Evolutionary conservation across 129 eudicot genomes (phyloP).

Genomic region (Flaveria trinervia): DNA sequence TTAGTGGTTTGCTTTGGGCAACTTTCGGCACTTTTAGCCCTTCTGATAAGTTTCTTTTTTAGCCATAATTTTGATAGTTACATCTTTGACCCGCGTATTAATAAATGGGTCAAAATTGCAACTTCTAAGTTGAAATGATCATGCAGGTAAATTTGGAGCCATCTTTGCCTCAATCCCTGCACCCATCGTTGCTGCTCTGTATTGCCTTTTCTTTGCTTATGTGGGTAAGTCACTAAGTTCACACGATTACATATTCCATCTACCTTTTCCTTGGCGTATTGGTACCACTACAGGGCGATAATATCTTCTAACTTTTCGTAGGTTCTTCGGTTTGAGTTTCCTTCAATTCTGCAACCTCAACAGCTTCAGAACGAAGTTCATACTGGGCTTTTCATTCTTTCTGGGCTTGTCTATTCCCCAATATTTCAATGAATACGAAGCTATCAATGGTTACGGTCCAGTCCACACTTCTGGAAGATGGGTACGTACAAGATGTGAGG

Average conservation of each 20-base stretch:
- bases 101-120: neutral
- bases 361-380: constrained; percentile 72
- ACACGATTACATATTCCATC: neutral
- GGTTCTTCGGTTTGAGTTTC: constrained; percentile 65
- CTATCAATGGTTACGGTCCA: constrained; percentile 62
- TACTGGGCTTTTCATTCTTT: constrained; percentile 64
- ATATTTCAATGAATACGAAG: constrained; percentile 68
- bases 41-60: neutral
- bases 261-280: neutral
- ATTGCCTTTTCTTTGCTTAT: constrained; percentile 59
- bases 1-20: no score
- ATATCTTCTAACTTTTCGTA: constrained; percentile 30
- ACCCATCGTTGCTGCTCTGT: constrained; percentile 55
- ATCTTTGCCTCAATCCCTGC: constrained; percentile 64
- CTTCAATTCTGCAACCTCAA: constrained; percentile 79
- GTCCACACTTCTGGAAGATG: constrained; percentile 74
- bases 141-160: constrained; percentile 60
- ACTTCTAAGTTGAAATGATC: neutral
- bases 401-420: constrained; percentile 69
- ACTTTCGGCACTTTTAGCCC: no score
- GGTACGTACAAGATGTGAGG: constrained; percentile 39
- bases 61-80: neutral
- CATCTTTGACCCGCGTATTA: neutral
- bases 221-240: constrained; percentile 43
- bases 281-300: neutral